Percentiles rank a stretch among this genome's conserved stretches.
These are phyloP conservation scores for Dryas alaskensis DNA, from an alignment of 306 rosid species.

Conservation along the genomic window DNA sequence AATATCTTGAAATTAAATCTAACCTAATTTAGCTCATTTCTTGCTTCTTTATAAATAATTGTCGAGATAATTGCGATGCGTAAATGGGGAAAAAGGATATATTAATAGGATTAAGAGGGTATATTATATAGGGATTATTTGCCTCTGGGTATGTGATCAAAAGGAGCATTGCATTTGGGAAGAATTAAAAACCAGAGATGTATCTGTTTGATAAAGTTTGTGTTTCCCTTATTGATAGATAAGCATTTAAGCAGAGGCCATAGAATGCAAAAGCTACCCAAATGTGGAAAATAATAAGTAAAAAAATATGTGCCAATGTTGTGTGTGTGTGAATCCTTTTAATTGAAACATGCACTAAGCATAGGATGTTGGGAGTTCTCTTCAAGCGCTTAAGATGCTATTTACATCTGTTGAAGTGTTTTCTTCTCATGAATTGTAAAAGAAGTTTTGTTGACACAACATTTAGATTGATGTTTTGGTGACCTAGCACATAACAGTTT, in stretches of 20 bases:
- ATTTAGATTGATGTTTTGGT: not conserved
- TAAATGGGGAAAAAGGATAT: too few species aligned
- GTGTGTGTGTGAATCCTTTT: not conserved
- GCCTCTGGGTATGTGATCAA: not conserved
- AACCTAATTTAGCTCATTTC: not conserved
- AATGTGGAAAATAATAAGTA: not conserved
- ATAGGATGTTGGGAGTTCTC: not conserved
- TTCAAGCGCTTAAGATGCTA: not conserved
- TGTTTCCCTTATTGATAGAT: not conserved
- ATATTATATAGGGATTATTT: not conserved
- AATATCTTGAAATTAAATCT: not conserved
- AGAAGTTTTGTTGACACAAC: not conserved
- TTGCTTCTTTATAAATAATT: not conserved
- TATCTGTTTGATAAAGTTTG: not conserved
- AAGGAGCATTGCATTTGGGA: not conserved
- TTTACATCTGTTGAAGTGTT: not conserved
- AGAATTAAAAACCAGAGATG: constrained; percentile 2
- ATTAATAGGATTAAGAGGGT: not conserved
- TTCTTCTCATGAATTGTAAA: not conserved
- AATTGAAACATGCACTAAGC: too few species aligned
- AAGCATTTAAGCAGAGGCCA: not conserved
- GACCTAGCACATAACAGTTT: not conserved
- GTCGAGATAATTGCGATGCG: not conserved
- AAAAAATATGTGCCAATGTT: not conserved
- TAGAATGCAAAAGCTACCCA: not conserved